Evolutionary conservation across 768 basidiomycete genomes (phyloP).

Genomic region (Arthromyces matolae): DNA sequence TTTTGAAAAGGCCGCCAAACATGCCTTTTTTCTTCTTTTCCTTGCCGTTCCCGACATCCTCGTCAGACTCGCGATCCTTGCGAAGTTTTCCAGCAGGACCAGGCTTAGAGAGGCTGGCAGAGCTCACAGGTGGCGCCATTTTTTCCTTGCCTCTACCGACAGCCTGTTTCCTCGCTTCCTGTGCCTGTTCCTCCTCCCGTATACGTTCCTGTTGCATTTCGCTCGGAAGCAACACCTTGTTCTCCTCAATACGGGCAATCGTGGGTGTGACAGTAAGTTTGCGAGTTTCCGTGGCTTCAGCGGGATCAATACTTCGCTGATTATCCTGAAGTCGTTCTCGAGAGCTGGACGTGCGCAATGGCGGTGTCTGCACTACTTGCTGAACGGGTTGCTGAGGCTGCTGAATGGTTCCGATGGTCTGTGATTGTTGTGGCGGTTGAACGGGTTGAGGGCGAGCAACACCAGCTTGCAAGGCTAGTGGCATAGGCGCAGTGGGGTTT

Average conservation of each 20-base stretch:
- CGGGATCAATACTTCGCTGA: conserved; percentile 51
- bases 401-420: conserved; percentile 23
- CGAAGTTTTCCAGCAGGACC: conserved; percentile 36
- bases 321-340: conserved; percentile 42
- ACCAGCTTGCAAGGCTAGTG: conserved; percentile 35
- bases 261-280: conserved; percentile 77
- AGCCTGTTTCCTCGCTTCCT: conserved; percentile 41
- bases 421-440: conserved; percentile 30
- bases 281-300: conserved; percentile 67
- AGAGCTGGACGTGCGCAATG: conserved; percentile 41
- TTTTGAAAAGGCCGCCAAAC: conserved; percentile 74
- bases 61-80: conserved; percentile 38
- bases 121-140: conserved; percentile 44
- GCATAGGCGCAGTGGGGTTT: conserved; percentile 23
- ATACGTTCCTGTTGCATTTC: conserved; percentile 34
- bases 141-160: conserved; percentile 47
- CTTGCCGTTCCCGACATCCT: conserved; percentile 27
- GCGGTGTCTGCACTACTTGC: conserved; percentile 19
- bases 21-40: conserved; percentile 69
- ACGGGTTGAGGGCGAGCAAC: conserved; percentile 24
- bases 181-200: conserved; percentile 40
- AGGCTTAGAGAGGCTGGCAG: conserved; percentile 30
- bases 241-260: conserved; percentile 58
- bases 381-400: conserved; percentile 31
- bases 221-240: conserved; percentile 35